A percentile compares a stretch with the other conserved stretches of the same genome.
These are phyloP conservation scores for Acorus gramineus DNA, from an alignment of 106 monocot genomes.

Conservation along the genomic window DNA sequence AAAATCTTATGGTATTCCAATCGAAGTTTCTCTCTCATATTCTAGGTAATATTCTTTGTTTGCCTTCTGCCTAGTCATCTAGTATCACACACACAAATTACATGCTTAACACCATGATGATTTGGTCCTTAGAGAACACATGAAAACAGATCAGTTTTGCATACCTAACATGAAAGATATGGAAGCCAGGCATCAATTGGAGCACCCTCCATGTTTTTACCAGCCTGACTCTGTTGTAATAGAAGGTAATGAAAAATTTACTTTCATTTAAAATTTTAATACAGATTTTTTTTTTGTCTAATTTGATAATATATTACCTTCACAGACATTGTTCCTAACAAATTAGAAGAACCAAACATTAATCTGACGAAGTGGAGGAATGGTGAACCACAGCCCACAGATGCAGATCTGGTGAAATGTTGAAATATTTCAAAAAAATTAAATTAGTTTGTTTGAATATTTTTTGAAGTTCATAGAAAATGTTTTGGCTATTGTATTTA, in stretches of 20 bases:
- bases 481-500: too few species aligned
- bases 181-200: too few species aligned
- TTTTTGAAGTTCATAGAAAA: too few species aligned
- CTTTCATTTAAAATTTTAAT: not conserved
- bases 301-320: not conserved
- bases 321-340: constrained; percentile 8
- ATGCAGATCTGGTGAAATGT: too few species aligned
- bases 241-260: too few species aligned
- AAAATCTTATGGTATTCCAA: constrained; percentile 18
- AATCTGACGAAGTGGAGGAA: constrained; percentile 57
- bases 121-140: not conserved
- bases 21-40: constrained; percentile 10
- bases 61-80: not conserved
- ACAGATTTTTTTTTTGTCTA: not conserved
- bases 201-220: too few species aligned
- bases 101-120: not conserved
- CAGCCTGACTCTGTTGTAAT: too few species aligned
- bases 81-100: not conserved
- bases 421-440: too few species aligned
- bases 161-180: too few species aligned
- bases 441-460: too few species aligned
- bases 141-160: constrained; percentile 1
- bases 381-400: constrained; percentile 28
- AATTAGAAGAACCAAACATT: constrained; percentile 14
- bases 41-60: constrained; percentile 26